Evolutionary conservation across 2,329 filamentous ascomycete species (phyloP).

Genomic region (Curvularia hawaiiensis): DNA sequence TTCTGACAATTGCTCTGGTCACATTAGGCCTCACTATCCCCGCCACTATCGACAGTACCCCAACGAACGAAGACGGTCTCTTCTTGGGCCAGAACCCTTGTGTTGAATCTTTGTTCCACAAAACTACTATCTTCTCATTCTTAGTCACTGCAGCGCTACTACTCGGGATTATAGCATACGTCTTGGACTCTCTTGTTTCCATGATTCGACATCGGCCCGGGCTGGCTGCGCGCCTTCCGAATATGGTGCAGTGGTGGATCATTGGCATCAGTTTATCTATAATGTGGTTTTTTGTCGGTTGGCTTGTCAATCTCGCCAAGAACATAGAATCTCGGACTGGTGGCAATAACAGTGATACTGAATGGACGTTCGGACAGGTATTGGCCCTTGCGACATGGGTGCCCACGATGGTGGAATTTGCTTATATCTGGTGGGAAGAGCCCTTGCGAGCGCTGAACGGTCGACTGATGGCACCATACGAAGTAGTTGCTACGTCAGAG

Average conservation of each 20-base stretch:
- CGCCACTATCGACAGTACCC: too few relatives aligned
- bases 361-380: constrained; percentile 1
- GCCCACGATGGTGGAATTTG: constrained; percentile 1
- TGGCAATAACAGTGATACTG: not conserved
- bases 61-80: too few relatives aligned
- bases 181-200: not conserved
- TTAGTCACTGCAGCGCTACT: not conserved
- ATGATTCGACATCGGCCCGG: not conserved
- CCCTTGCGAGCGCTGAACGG: not conserved
- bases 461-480: not conserved
- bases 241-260: not conserved
- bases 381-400: not conserved
- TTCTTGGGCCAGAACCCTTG: not conserved
- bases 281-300: not conserved
- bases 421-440: not conserved
- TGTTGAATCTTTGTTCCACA: not conserved
- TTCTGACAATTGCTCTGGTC: too few relatives aligned
- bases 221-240: not conserved
- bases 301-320: not conserved
- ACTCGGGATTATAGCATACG: not conserved
- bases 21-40: too few relatives aligned
- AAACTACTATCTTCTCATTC: not conserved
- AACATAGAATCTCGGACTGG: not conserved
- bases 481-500: not conserved
- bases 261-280: not conserved